Base-by-base conservation (phyloP, 352 stramenopile species). In the Globisporangium okanoganense region DNA sequence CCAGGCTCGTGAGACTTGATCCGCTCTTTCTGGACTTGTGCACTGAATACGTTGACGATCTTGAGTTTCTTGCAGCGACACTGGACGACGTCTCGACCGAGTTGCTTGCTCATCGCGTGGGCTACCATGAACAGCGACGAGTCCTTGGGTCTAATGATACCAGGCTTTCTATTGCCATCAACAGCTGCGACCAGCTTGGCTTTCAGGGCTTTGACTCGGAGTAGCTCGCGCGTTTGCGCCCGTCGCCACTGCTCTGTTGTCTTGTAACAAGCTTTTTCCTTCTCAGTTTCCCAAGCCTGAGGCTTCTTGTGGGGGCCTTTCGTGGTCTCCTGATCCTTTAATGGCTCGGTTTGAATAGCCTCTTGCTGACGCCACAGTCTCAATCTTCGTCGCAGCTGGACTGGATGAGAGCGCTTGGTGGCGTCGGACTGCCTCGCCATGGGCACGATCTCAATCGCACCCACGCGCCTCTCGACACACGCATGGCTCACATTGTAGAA, bases 391-490 rank as follows among this genome's bases (percentile, higher is more conserved):
- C 48, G 48, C 5, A 64, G 49, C 47, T 53, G 48, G 4, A 31
- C 29, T 12, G 25, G 6, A 16, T 41, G 35, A 20, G n/a, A 0
- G 0, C 3, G 24, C 13, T 58, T 58, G 3, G n/a, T 51, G 47
- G 20, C 16, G 5, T 6, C 25, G 3, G 35, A 20, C 10, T 64
- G 58, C n/a, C 31, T 51, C n/a, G 49, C 49, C 64, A 81, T 72
- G 9, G 56, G 14, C 0, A 76, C 65, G 16, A 56, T 58, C 50
- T 58, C 58, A 36, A 65, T 71, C 38, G 53, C 16, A 14, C 61
- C 72, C 5, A 57, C n/a, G 14, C 65, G 62, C 7, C 68, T 65
- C 67, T 81, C 73, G 9, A 62, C 69, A 45, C 63, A 64, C 18
- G 50, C 31, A 57, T 75, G 62, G 43, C 52, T 74, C 0, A 72